Base-by-base conservation (phyloP, 2,329 filamentous ascomycete species). In the Leptographium wingfieldii region DNA sequence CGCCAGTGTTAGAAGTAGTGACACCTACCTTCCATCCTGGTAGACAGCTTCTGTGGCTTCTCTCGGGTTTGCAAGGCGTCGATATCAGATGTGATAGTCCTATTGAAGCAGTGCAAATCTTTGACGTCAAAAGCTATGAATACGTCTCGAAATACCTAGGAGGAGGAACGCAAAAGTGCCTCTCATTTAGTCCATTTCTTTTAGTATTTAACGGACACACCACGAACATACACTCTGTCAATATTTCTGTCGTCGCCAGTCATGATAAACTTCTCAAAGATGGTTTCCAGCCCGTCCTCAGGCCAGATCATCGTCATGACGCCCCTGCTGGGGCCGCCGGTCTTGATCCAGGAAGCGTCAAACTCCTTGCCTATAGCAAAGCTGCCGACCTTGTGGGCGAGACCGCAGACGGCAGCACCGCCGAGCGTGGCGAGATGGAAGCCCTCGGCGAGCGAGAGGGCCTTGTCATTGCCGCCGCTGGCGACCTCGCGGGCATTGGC, bases 241-340 rank as follows among this genome's bases (percentile, higher is more conserved):
- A 85, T 81, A 63, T 85, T 85, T 5, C 83, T 73, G 66, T 86
- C 83, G 66, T 86, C 83, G 0, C 81, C 83, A 2, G 82, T 85
- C 80, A 85, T 84, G 35, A 86, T 65, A 61, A 83, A 86, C 71
- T 85, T 86, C 59, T 85, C 81, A 61, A 85, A 80, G 22, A 83
- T 70, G 0, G 71, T 76, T 55, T 69, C 83, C 11, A 38, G n/a
- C n/a, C 22, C 31, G 19, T 59, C 57, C 1, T 38, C 40, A 1
- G 55, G 52, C 27, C 55, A 52, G n/a, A 9, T 5, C 40, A 27
- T 35, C 5, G 57, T 43, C 57, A 59, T 59, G 27, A 27, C 35
- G 9, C 57, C 57, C 43, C 43, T 46, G 43, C 16, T n/a, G 40
- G 48, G 9, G n/a, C 10, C 19, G 1, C 5, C 9, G 12, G 57